Conservation (phyloP, 305 asterid species). For the Ajuga reptans region DNA sequence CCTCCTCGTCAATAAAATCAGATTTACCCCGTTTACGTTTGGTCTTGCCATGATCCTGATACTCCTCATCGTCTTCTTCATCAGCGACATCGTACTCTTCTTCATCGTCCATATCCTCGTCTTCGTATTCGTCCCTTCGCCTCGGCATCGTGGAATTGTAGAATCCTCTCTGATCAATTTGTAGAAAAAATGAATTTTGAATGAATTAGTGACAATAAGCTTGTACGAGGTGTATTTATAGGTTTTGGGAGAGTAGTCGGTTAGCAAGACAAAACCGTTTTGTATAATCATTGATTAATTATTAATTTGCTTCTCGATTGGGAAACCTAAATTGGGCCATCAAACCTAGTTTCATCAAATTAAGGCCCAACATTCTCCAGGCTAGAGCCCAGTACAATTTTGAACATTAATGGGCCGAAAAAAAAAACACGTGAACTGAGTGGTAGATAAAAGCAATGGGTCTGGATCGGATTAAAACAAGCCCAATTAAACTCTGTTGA, state of each 20-base stretch:
- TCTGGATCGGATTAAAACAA: no score
- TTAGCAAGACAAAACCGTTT: background rate
- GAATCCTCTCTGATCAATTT: background rate
- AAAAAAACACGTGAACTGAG: no score
- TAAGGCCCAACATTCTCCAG: no score
- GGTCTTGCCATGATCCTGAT: constrained; percentile 40
- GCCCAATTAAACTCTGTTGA: no score
- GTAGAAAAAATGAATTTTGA: background rate
- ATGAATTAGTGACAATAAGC: background rate
- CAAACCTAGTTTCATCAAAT: no score
- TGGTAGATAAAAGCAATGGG: no score
- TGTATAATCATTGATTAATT: no score
- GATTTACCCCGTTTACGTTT: constrained; percentile 52
- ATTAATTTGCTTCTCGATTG: no score
- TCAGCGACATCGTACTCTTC: constrained; percentile 42
- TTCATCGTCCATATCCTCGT: constrained; percentile 32
- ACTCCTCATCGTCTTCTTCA: constrained; percentile 45
- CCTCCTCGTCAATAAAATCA: constrained; percentile 48
- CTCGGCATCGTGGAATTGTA: constrained; percentile 30
- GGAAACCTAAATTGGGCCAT: no score
- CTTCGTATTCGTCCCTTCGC: constrained; percentile 35
- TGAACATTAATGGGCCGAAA: no score
- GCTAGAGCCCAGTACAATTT: no score
- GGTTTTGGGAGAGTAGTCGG: background rate
- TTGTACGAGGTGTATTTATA: no score